Base-by-base conservation (phyloP, 805 yeast genomes). In the Cyberlindnera japonica region DNA sequence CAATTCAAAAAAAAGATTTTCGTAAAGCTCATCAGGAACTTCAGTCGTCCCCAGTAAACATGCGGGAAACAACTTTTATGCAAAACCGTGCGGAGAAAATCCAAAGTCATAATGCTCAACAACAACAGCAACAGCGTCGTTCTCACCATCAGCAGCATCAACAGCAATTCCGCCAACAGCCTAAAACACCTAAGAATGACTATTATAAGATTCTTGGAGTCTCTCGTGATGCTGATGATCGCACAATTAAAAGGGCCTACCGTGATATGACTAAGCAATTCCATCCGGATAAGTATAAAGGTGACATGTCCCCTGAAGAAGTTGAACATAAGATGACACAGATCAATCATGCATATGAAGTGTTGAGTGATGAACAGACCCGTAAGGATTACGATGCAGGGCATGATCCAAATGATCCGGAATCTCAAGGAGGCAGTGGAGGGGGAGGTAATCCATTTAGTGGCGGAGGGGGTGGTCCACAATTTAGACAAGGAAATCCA, bases 221-320 rank as follows among this genome's bases (percentile, higher is more conserved):
- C 6, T 50, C 79, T 0, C 67, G 71, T 42, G 74, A 75, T 46
- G 95, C 97, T 0, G 79, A 76, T 42, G 80, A 77, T 1, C 72
- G 74, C 43, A 82, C 84, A 7, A 81, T 91, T 46, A 86, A 83
- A 53, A 82, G 78, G 59, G 95, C 95, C 0, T 83, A 89, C 63
- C 70, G 96, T 43, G 70, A 79, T 7, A 75, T 81, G 55, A 83
- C 93, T 25, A 81, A 83, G 55, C 79, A 79, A 56, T 87, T 74
- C 60, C 99, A 91, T 58, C 99, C 99, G 0, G 99, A 91, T 63
- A 93, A 91, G 60, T 81, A 85, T 57, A 79, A 79, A 53, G 81
- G 79, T 25, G 86, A 81, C 27, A 59, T 83, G 44, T 69, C 80
- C 8, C 72, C 76, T 21, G 86, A 80, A 23, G 75, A 83, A 43